Evolutionary conservation across 2,329 filamentous ascomycete species (phyloP).

Genomic region (Nemania diffusa): DNA sequence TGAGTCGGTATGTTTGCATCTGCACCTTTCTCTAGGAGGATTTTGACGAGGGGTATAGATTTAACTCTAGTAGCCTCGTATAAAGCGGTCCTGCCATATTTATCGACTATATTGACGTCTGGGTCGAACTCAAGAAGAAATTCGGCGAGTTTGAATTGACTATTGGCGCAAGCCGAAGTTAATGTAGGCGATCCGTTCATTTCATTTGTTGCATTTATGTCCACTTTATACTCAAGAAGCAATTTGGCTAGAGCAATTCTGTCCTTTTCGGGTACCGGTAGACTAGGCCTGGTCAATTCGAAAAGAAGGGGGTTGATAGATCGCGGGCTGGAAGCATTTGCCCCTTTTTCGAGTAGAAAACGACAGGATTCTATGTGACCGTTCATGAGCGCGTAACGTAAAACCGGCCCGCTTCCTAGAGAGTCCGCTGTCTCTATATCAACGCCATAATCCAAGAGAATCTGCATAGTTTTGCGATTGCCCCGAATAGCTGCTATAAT

Average conservation of each 20-base stretch:
- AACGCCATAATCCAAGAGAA: slow-evolving; percentile 8
- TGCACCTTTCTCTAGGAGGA: slow-evolving; percentile 12
- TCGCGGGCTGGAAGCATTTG: background rate
- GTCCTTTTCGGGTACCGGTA: background rate
- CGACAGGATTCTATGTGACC: slow-evolving; percentile 6
- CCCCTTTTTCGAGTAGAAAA: background rate
- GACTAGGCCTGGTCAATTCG: background rate
- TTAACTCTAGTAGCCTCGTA: background rate
- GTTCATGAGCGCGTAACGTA: background rate
- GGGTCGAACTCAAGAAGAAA: slow-evolving; percentile 9
- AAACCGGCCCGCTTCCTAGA: background rate
- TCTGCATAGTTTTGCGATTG: background rate
- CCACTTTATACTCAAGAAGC: slow-evolving; percentile 11
- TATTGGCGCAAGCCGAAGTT: background rate
- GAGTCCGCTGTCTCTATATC: slow-evolving; percentile 8
- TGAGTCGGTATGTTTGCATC: slow-evolving; percentile 6
- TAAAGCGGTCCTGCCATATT: background rate
- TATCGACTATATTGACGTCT: slow-evolving; percentile 16
- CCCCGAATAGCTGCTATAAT: slow-evolving; percentile 4
- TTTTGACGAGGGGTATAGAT: background rate
- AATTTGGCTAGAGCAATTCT: slow-evolving; percentile 5
- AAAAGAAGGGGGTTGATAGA: background rate
- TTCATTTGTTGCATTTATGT: slow-evolving; percentile 2
- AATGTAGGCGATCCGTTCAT: background rate
- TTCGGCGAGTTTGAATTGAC: background rate